A percentile compares a stretch with the other conserved stretches of the same genome.
phyloP scores from a whole-genome alignment of 2,329 filamentous ascomycete species.

The Fusarium caatingaense region DNA sequence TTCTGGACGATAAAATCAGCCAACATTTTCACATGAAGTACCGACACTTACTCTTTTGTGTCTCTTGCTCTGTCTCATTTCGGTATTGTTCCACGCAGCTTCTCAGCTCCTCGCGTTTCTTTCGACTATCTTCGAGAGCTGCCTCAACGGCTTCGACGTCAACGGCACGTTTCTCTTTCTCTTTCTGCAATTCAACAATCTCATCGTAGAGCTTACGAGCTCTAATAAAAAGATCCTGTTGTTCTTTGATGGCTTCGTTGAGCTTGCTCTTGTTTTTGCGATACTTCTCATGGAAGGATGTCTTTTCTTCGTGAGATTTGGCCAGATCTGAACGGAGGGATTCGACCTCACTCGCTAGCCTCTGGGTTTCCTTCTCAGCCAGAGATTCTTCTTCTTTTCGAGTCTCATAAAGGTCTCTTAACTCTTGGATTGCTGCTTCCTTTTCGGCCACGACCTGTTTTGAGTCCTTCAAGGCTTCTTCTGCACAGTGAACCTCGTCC shows the following conservation, averaged over 20 bases:
- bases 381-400: constrained; percentile 44
- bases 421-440: constrained; percentile 41
- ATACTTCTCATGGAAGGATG: constrained; percentile 50
- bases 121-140: constrained; percentile 45
- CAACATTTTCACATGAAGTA: background rate
- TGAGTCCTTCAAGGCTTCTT: constrained; percentile 36
- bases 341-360: constrained; percentile 45
- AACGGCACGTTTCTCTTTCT: constrained; percentile 43
- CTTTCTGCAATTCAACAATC: constrained; percentile 49
- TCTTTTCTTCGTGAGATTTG: constrained; percentile 37
- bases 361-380: constrained; percentile 41
- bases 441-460: constrained; percentile 34
- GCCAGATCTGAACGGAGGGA: constrained; percentile 44
- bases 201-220: constrained; percentile 51
- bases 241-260: constrained; percentile 60
- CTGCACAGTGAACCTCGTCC: constrained; percentile 34
- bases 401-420: constrained; percentile 41
- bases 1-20: constrained; percentile 37
- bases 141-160: constrained; percentile 43
- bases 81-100: constrained; percentile 47
- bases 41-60: constrained; percentile 38
- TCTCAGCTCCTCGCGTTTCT: constrained; percentile 50
- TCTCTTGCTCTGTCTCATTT: constrained; percentile 36
- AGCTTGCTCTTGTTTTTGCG: constrained; percentile 53
- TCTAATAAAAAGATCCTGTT: constrained; percentile 56